Evolutionary conservation across 306 rosid genomes (phyloP), one percentile per base, ranked within the genome.

Genomic region (Dryas alaskensis): DNA sequence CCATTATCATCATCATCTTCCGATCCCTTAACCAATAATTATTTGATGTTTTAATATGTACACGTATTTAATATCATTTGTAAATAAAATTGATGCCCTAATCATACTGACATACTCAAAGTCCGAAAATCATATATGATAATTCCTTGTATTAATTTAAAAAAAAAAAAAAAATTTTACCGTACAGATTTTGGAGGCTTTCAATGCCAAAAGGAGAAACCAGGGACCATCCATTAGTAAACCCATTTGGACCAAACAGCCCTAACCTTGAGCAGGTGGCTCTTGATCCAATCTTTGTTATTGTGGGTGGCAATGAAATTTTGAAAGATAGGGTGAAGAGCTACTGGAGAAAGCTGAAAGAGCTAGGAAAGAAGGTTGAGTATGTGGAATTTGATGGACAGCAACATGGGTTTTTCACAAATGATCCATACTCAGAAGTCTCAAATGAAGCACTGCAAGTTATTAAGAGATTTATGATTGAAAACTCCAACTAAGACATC

Each of bases 161-260:
- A n/a, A n/a, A n/a, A n/a, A n/a, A n/a, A n/a, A n/a, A n/a, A n/a
- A 42, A 25, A 42, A 25, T 57, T 58, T 31, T 47, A 22, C 19
- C 74, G 40, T 65, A 4, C 81, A 94, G 98, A 81, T 91, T 94
- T 83, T 94, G 98, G 98, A 94, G 98, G 86, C 78, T 94, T 8
- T 89, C 98, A 8, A 50, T 94, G 69, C 91, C 94, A 1, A 49
- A 37, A 17, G 98, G 91, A 69, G 88, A 81, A 77, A 87, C 46
- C 19, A 91, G 98, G 82, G 97, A 94, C 75, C 88, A 94, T 64
- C 96, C 96, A 78, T 75, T 87, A 65, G 95, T 78, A 0, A 94
- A 94, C 85, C 98, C 98, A 14, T 84, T 91, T 8, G 98, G 96
- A 79, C 61, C 81, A 11, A 27, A 22, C 2, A 84, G 97, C 60